These are phyloP conservation scores for Blastobotrys persicus DNA, from an alignment of 1,139 yeast species.

Conservation along the genomic window DNA sequence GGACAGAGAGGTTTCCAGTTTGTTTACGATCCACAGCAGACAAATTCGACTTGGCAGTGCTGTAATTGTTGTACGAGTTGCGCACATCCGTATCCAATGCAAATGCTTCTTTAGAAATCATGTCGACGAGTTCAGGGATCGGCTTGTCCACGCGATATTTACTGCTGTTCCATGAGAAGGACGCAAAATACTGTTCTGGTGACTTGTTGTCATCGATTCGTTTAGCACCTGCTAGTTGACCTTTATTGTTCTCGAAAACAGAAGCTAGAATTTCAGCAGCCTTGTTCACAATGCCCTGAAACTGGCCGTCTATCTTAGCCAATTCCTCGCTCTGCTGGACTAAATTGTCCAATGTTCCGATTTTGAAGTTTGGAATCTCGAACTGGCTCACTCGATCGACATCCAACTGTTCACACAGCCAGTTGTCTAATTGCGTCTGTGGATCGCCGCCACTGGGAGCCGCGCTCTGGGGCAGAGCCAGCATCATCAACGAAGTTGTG, in stretches of 20 bases:
- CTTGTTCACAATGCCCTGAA: conserved; percentile 65
- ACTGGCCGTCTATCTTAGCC: conserved; percentile 72
- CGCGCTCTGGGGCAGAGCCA: conserved; percentile 50
- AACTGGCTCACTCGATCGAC: conserved; percentile 41
- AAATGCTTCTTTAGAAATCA: conserved; percentile 72
- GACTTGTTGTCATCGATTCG: conserved; percentile 48
- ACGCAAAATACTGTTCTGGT: conserved; percentile 58
- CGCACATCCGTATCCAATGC: conserved; percentile 83
- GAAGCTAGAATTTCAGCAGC: conserved; percentile 65
- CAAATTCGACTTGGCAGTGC: conserved; percentile 76
- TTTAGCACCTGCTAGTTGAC: conserved; percentile 47
- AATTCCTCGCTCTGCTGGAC: conserved; percentile 91
- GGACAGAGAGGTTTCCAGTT: conserved; percentile 86
- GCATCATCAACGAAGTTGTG: conserved; percentile 27
- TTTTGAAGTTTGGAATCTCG: conserved; percentile 81
- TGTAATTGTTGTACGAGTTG: conserved; percentile 64
- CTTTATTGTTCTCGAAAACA: conserved; percentile 48
- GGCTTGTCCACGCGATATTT: conserved; percentile 85
- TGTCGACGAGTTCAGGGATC: conserved; percentile 67
- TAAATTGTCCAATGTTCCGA: conserved; percentile 89
- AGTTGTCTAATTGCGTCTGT: conserved; percentile 40
- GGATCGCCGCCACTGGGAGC: conserved; percentile 47
- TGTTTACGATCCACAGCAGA: conserved; percentile 89
- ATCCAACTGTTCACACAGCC: conserved; percentile 36
- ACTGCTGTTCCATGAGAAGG: conserved; percentile 82